Percentiles rank a stretch among this genome's conserved stretches.
Evolutionary conservation across 1,284 basidiomycete genomes (phyloP).

Genomic region (Apiotrichum laibachii): DNA sequence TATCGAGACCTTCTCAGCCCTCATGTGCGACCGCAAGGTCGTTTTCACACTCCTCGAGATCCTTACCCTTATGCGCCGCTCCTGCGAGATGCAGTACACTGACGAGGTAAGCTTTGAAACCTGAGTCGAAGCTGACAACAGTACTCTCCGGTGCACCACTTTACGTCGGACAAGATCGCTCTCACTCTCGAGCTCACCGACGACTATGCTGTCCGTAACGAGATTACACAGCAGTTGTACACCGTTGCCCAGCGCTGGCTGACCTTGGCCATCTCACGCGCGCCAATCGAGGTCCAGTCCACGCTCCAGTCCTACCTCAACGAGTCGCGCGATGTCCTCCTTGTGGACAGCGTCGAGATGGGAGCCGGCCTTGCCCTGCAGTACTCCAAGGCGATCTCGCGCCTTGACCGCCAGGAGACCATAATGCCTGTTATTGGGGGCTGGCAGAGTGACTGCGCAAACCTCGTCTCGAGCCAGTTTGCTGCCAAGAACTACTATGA

Average conservation of each 20-base stretch:
- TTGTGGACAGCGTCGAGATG: conserved; percentile 73
- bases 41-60: conserved; percentile 89
- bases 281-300: conserved; percentile 88
- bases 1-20: conserved; percentile 87
- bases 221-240: conserved; percentile 74
- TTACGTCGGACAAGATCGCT: conserved; percentile 70
- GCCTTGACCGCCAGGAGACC: conserved; percentile 69
- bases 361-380: conserved; percentile 84
- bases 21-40: conserved; percentile 85
- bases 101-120: conserved; percentile 68
- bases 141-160: conserved; percentile 86
- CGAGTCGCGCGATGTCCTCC: conserved; percentile 64
- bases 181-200: conserved; percentile 82
- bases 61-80: conserved; percentile 79
- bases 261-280: conserved; percentile 74
- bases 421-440: conserved; percentile 50
- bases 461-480: conserved; percentile 72
- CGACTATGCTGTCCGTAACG: conserved; percentile 78
- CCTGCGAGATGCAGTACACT: conserved; percentile 85
- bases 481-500: conserved; percentile 80
- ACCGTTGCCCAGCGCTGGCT: conserved; percentile 78
- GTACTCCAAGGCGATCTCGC: conserved; percentile 74
- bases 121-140: conserved; percentile 40
- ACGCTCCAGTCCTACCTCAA: conserved; percentile 85
- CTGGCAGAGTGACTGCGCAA: conserved; percentile 66